Conservation (phyloP, 345 rosid genomes). For the Lepidium africanum region DNA sequence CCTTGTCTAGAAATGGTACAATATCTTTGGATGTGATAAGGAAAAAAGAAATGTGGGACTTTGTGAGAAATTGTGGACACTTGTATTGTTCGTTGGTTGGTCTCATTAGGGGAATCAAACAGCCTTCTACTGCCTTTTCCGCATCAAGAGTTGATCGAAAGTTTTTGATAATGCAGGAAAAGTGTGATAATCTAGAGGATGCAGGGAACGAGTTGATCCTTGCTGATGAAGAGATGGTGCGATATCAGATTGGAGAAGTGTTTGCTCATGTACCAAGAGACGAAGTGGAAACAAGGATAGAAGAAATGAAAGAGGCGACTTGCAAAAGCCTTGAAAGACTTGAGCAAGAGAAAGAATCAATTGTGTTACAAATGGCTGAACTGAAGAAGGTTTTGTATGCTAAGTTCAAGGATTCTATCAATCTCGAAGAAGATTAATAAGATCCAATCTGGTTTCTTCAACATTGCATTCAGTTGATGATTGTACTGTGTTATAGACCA, state of each 20-base stretch:
- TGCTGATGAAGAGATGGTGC: constrained; percentile 78
- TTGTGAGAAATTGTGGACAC: neutral
- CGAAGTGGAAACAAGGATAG: constrained; percentile 82
- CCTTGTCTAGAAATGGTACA: neutral
- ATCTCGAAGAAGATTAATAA: constrained; percentile 77
- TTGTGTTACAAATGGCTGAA: constrained; percentile 61
- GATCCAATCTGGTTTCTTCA: neutral
- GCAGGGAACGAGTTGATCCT: constrained; percentile 88
- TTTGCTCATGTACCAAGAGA: constrained; percentile 82
- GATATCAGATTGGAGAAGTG: constrained; percentile 87
- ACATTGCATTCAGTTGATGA: neutral
- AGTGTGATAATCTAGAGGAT: constrained; percentile 83
- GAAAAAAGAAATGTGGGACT: neutral
- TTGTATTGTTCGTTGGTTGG: neutral
- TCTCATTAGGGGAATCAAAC: neutral
- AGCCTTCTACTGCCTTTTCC: neutral
- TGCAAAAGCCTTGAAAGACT: constrained; percentile 55
- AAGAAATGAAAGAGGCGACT: constrained; percentile 66
- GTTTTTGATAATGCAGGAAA: constrained; percentile 39
- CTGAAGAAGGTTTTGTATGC: constrained; percentile 82
- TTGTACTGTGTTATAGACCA: too few relatives aligned
- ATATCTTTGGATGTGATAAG: neutral
- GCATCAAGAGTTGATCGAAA: neutral
- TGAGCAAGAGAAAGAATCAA: constrained; percentile 62
- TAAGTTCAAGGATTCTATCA: constrained; percentile 85